Evolutionary conservation across 371 early-diverging fungal genomes (phyloP), one percentile per base, ranked within the genome.

Genomic region (Haplosporangium sp.): DNA sequence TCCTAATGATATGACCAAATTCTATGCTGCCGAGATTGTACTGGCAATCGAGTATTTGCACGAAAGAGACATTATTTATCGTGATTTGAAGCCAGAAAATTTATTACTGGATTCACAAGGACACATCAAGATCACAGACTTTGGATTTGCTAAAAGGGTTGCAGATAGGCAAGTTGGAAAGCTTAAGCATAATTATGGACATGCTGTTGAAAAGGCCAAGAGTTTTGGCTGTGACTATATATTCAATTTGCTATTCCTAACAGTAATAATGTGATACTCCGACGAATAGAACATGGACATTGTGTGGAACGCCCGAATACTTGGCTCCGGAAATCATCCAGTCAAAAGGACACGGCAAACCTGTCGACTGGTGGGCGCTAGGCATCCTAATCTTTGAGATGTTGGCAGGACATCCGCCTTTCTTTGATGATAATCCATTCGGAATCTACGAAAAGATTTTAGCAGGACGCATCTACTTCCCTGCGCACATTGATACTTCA

Each of bases 301-400:
- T 97, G 34, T 99, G 99, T 83, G 99, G 99, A 10, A 99, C 99
- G 39, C 99, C 99, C 17, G 99, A 98, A 85, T 27, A 27, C 27
- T 27, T 27, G 27, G 27, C 27, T 27, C 27, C 27, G 27, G 27
- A 27, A 27, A 27, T 99, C 68, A 97, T 99, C 83, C 94, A 96
- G 83, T 94, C 96, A 61, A 95, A 96, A 86, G 98, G 97, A 38
- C 98, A 99, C 82, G 96, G 96, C 20, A 93, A 94, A 82, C 95
- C 97, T 8, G 99, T 97, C 3, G 99, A 99, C 86, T 98, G 97
- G 96, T 99, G 98, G 96, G 96, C 99, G 6, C 86, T 99, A 56
- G 99, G 99, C 37, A 92, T 99, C 55, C 87, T 99, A 48, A 94
- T 99, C 48, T 99, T 95, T 85, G 99, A 99, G 89, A 95, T 96